Evolutionary conservation across 441 rosid species (phyloP).

Genomic region (Omphalea diandra): DNA sequence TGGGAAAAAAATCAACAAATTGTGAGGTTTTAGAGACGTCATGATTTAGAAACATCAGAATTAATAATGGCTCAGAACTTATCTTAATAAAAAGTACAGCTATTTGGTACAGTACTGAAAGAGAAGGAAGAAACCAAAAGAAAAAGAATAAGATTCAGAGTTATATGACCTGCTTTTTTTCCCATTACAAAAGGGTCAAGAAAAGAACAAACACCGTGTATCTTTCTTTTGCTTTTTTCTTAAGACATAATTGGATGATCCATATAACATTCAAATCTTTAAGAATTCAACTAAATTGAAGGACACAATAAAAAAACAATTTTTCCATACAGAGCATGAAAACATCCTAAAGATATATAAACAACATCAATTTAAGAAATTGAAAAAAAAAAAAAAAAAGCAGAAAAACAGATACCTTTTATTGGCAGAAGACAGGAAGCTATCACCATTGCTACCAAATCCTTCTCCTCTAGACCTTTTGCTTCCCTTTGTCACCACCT

Average conservation of each 20-base stretch:
- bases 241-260: background rate
- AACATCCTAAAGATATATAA: background rate
- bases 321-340: background rate
- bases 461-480: slow-evolving; percentile 25
- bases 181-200: background rate
- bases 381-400: background rate
- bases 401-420: slow-evolving; percentile 30
- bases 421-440: slow-evolving; percentile 19
- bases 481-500: slow-evolving; percentile 41
- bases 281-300: background rate
- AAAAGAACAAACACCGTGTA: background rate
- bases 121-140: background rate
- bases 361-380: background rate
- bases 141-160: background rate
- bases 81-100: background rate
- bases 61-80: background rate
- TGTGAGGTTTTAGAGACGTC: background rate
- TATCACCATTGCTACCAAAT: slow-evolving; percentile 14
- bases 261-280: background rate
- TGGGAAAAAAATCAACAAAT: background rate
- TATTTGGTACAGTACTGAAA: background rate
- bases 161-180: background rate
- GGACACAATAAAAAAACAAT: background rate
- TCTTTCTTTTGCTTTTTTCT: background rate
- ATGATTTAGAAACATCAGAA: background rate